Base-by-base conservation (phyloP, 1,284 basidiomycete species). In the Malassezia slooffiae region DNA sequence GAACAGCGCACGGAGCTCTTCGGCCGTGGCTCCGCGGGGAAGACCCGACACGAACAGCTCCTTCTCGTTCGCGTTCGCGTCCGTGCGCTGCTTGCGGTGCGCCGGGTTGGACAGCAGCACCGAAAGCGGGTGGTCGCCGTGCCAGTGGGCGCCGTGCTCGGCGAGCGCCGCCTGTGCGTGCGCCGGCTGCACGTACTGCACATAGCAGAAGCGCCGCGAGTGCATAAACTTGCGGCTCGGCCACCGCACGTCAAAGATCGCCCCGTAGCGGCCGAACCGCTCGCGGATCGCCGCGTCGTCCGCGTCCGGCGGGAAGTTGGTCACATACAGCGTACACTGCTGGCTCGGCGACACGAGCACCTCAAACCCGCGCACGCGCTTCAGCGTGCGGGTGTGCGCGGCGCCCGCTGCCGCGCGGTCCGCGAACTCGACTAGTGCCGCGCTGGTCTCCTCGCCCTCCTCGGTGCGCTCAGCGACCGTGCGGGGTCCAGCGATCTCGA, bases 211-310 rank as follows among this genome's bases (percentile, higher is more conserved):
- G 11, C 93, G 77, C 20, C 93, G 75, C 1, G 82, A 82, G 41
- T 75, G 79, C 68, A 87, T 89, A 74, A 87, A 91, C 66, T 91
- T 90, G 67, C 90, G 90, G 72, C 88, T 93, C 5, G 93, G 93
- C 93, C 91, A 97, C 15, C 93, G 82, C 11, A 90, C 84, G 54
- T 93, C 88, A 48, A 97, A 85, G 38, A 99, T 78, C 5, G 76
- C 77, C 1, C 93, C 93, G 70, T 83, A 90, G 82, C 89, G 54
- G 1, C 39, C 76, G 65, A 97, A 95, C 6, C 90, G 67, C 31
- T 78, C 72, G 24, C 88, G 76, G 36, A 97, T 77, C 2, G 73
- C 34, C 1, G 74, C 38, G 67, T 96, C 89, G 58, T 91, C 85
- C n/a, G 78, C 77, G 12, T 76, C 76, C 62, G 86, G 83, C 0